These are phyloP conservation scores for Rubia tinctorum DNA, from an alignment of 305 asterid genomes.

Conservation along the genomic window DNA sequence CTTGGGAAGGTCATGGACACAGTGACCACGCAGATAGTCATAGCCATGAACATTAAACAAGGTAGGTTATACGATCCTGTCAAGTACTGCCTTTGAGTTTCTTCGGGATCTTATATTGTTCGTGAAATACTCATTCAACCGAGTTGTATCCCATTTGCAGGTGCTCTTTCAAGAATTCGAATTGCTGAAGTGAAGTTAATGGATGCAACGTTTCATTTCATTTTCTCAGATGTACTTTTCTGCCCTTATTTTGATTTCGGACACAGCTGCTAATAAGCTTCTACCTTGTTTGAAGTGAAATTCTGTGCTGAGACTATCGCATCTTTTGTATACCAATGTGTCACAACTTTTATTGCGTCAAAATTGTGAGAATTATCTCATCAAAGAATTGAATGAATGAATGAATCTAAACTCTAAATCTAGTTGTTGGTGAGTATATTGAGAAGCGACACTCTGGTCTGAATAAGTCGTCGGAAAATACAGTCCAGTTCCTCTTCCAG, in stretches of 20 bases:
- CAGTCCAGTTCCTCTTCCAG: constrained; percentile 65
- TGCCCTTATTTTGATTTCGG: neutral
- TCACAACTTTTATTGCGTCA: neutral
- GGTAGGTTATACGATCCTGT: constrained; percentile 30
- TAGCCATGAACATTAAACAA: constrained; percentile 40
- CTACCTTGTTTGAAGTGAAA: neutral
- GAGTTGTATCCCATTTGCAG: constrained; percentile 4
- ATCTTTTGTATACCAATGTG: neutral
- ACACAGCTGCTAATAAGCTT: constrained; percentile 1
- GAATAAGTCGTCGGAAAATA: constrained; percentile 59
- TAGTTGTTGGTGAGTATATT: constrained; percentile 41
- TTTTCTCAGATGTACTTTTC: neutral
- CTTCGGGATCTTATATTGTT: neutral
- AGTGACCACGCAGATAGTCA: constrained; percentile 53
- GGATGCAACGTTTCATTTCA: neutral
- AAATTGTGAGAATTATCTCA: neutral
- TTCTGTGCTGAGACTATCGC: neutral
- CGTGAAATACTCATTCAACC: neutral
- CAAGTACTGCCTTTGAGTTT: neutral
- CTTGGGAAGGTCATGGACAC: constrained; percentile 99
- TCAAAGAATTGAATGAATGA: neutral
- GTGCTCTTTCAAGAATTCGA: neutral
- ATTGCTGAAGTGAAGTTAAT: neutral
- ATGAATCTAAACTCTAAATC: neutral
- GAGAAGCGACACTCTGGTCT: constrained; percentile 70